Base-by-base conservation (phyloP, 2,329 filamentous ascomycete species). In the Zymoseptoria passerinii region DNA sequence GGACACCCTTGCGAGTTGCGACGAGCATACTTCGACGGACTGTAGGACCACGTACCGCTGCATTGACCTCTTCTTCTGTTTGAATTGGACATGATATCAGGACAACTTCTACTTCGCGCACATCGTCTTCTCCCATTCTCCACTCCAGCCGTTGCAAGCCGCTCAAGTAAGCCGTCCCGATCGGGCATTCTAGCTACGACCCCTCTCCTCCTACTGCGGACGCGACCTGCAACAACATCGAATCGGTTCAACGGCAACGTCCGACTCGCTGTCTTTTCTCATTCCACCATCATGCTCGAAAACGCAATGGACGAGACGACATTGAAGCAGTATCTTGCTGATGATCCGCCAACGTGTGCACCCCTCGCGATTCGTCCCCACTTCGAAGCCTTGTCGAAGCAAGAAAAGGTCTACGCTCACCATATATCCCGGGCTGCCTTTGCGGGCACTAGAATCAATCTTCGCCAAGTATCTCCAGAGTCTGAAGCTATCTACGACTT, bases 301-400 rank as follows among this genome's bases (percentile, higher is more conserved):
- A 29, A 62, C 29, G 56, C 56, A 27, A 78, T 80, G 70, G 77
- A 79, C 61, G 68, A 71, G 8, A 70, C 75, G 44, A 72, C 72
- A 6, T 72, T 78, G 49, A 77, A 78, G 73, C 88, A 95, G 71
- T 96, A 95, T 74, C 82, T 95, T 61, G 92, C 94, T 52, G 94
- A 99, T 75, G 86, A 87, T 63, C 94, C 94, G 51, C 94, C 94
- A 0, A 88, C 86, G 53, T 84, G 96, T 58, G 92, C 96, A 59
- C 85, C 87, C 52, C 83, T 99, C 53, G 87, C 90, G 73, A 94
- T 97, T 73, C 90, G 90, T 76, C 89, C 90, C 71, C 92, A 97
- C 76, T 99, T 97, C 68, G 88, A 92, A 57, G 84, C 85, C 40
- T 75, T 94, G 61, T 61, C 59, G 10, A 55, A 60, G 52, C 55